Evolutionary conservation across 1,284 basidiomycete species (phyloP), one percentile per base, ranked within the genome.

Genomic region (Sporisorium graminicola): DNA sequence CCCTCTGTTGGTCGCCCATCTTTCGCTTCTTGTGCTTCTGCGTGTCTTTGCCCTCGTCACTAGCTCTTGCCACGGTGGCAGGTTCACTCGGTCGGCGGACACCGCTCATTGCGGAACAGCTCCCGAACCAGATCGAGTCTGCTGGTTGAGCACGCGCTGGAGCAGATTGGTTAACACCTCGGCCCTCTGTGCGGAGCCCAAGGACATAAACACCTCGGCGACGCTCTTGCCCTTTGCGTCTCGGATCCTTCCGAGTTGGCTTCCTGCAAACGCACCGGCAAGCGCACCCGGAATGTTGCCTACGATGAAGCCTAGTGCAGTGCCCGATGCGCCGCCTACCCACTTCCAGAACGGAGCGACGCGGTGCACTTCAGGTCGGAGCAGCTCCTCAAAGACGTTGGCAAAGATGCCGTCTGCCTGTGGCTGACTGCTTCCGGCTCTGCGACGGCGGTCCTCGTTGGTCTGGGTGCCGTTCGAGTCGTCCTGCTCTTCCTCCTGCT

Each of bases 151-250:
- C 14, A 98, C 93, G 86, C 98, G 97, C 85, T 93, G 88, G 1
- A 95, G 94, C 44, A 98, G 87, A 8, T 92, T 93, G 44, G 91
- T 91, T 51, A 98, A 87, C 75, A 98, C 79, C 44, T 85, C 92
- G 40, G 95, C 94, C 84, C 94, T 93, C 92, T 98, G 93, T 57
- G 88, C 88, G 2, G 90, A 89, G 18, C 91, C 91, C 14, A 98
- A 88, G 29, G 92, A 89, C 52, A 89, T 87, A 86, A 99, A 99
- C n/a, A 98, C 96, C 20, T 92, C 66, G 22, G 64, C 77, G 0
- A 86, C 85, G 12, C 78, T 72, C 59, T 81, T 83, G 14, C 85
- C 85, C 64, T 85, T 85, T n/a, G 80, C 82, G 68, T 85, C 84
- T 40, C 83, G 65, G 44, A 85, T 80, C 29, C 81, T 69, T 16